Evolutionary conservation across 1,284 basidiomycete species (phyloP), one percentile per base, ranked within the genome.

Genomic region (Xanthoconium separans): DNA sequence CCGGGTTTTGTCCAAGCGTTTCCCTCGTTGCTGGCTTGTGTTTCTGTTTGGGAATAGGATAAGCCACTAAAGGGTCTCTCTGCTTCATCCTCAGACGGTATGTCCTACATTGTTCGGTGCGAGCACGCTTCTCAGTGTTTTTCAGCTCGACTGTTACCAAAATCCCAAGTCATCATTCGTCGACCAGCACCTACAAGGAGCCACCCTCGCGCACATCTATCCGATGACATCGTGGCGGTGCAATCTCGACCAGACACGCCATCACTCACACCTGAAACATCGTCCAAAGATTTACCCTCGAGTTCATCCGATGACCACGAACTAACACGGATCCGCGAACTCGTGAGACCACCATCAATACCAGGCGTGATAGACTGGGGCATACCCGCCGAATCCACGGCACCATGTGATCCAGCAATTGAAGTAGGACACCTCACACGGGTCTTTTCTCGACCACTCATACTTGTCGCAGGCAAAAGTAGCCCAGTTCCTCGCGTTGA

Each of bases 311-410:
- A 65, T 36, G 46, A 54, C 54, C 49, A 63, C 47, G 57, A 73
- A 59, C 60, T 85, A 3, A 56, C 70, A 9, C 75, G 70, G n/a
- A 79, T 89, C 33, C 77, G 85, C 31, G 65, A 70, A 5, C 66
- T 87, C 1, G 71, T 91, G 18, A 73, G 69, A n/a, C 89, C 88
- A 3, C 80, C 83, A 12, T 75, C 81, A 2, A 83, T 88, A 58
- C 75, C 78, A 3, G 87, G 81, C 8, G 61, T 84, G 4, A 75
- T 75, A 1, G 82, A 92, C 61, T 94, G 90, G 90, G 91, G 89
- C 6, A 91, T 95, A 57, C 89, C 90, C 0, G 77, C 81, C 0
- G 78, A 78, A 45, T 77, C 85, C 1, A 72, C 75, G 0, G 75
- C 75, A 27, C 73, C 79, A 11, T 84, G 81, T 51, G 82, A 88